These are phyloP conservation scores for Hygrophoropsis aurantiaca DNA, from an alignment of 768 basidiomycete genomes.

Conservation along the genomic window DNA sequence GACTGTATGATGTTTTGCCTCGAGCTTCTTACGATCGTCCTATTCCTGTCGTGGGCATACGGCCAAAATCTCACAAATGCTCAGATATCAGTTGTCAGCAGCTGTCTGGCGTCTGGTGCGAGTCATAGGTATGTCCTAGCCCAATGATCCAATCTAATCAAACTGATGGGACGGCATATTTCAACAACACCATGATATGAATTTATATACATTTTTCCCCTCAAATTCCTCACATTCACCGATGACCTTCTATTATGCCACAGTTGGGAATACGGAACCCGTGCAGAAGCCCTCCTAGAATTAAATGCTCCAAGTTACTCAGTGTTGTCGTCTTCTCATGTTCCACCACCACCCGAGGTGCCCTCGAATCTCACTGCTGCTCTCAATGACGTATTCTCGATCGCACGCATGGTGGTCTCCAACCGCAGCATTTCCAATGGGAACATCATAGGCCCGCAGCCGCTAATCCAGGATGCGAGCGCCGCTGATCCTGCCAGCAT, in stretches of 20 bases:
- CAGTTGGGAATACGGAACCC: constrained; percentile 58
- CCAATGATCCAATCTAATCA: background rate
- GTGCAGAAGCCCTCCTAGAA: constrained; percentile 51
- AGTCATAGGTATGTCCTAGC: constrained; percentile 35
- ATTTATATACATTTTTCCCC: background rate
- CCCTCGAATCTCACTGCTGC: constrained; percentile 22
- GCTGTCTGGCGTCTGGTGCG: constrained; percentile 40
- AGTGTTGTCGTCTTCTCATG: constrained; percentile 35
- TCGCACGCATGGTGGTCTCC: constrained; percentile 50
- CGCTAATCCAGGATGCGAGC: constrained; percentile 57
- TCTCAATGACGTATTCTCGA: constrained; percentile 56
- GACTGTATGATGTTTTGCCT: background rate
- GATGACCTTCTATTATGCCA: background rate
- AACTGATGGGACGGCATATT: background rate
- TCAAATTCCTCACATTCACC: background rate
- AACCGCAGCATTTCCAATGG: constrained; percentile 44
- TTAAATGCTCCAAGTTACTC: constrained; percentile 44
- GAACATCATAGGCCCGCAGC: constrained; percentile 49
- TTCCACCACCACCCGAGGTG: constrained; percentile 26
- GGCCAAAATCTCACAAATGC: constrained; percentile 36
- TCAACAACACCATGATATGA: background rate
- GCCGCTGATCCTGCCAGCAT: constrained; percentile 79
- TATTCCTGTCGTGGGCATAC: constrained; percentile 1
- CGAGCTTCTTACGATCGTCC: constrained; percentile 5
- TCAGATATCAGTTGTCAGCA: constrained; percentile 35